phyloP scores from a whole-genome alignment of 768 basidiomycete genomes.

The Nidularia pulvinata region DNA sequence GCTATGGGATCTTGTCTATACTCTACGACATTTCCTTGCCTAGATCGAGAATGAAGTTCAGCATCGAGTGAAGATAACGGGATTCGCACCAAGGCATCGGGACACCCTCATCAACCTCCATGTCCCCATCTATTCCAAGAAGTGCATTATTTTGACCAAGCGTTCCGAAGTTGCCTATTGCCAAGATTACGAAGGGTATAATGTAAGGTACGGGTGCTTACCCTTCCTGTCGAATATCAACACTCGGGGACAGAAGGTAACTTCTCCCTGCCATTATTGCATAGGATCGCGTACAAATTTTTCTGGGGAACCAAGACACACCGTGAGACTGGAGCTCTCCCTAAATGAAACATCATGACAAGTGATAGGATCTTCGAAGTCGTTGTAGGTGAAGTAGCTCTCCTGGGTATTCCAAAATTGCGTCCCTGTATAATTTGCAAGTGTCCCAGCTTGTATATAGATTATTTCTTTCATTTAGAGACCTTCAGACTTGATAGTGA shows the following conservation, averaged over 20 bases:
- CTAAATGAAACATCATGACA: constrained; percentile 65
- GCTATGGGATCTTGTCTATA: constrained; percentile 53
- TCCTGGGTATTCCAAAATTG: constrained; percentile 88
- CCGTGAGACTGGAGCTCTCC: constrained; percentile 48
- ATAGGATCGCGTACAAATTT: neutral
- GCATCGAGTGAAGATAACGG: neutral
- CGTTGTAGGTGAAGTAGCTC: constrained; percentile 56
- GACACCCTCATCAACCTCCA: constrained; percentile 4
- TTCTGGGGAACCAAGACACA: neutral
- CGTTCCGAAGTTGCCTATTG: constrained; percentile 65
- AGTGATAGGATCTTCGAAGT: constrained; percentile 38
- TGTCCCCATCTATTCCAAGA: constrained; percentile 25
- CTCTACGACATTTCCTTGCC: constrained; percentile 49
- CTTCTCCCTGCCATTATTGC: constrained; percentile 32
- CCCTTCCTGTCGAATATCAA: constrained; percentile 71
- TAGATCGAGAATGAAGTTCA: constrained; percentile 15
- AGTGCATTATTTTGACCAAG: constrained; percentile 41
- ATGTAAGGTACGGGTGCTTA: constrained; percentile 14
- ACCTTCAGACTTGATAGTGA: neutral
- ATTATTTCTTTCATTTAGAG: constrained; percentile 71
- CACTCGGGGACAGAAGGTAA: constrained; percentile 59
- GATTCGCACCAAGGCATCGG: constrained; percentile 8
- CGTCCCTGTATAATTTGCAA: constrained; percentile 69
- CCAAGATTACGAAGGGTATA: neutral
- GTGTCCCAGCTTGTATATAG: constrained; percentile 71